Conservation (phyloP, 345 rosid species). For the thale cress (Arabidopsis thaliana) region DNA sequence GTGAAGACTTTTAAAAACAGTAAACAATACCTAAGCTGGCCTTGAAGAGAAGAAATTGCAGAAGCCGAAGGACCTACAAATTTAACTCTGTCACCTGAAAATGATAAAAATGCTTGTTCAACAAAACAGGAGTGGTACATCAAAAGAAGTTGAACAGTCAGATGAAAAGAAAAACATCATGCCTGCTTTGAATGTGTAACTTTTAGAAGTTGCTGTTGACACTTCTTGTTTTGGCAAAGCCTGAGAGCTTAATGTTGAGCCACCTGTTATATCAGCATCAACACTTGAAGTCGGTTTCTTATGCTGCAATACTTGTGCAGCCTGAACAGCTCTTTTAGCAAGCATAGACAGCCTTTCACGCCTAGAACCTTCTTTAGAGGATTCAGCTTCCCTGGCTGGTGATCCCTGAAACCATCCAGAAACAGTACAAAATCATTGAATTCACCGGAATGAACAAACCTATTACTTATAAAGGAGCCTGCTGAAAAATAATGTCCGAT, state of each 20-base stretch:
- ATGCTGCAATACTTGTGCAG: conserved; percentile 66
- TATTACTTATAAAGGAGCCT: conserved; percentile 4
- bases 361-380: conserved; percentile 70
- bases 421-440: conserved; percentile 26
- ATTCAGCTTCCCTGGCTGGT: conserved; percentile 66
- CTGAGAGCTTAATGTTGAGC: conserved; percentile 72
- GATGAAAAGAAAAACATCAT: conserved; percentile 32
- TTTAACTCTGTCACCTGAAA: conserved; percentile 92
- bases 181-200: conserved; percentile 80
- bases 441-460: conserved; percentile 15
- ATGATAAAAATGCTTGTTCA: conserved; percentile 33
- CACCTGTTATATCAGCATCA: conserved; percentile 92
- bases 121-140: conserved; percentile 19
- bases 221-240: conserved; percentile 85
- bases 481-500: conserved; percentile 7
- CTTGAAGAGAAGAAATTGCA: conserved; percentile 58
- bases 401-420: conserved; percentile 63
- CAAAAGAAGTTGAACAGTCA: conserved; percentile 29
- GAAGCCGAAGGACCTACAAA: conserved; percentile 61
- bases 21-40: conserved; percentile 55
- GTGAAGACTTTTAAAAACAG: conserved; percentile 6
- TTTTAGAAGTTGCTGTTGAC: conserved; percentile 94
- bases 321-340: conserved; percentile 59
- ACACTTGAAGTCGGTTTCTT: conserved; percentile 93
- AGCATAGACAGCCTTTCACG: conserved; percentile 70